Evolutionary conservation across 2,329 filamentous ascomycete species (phyloP).

Genomic region (Aspergillus transmontanensis): DNA sequence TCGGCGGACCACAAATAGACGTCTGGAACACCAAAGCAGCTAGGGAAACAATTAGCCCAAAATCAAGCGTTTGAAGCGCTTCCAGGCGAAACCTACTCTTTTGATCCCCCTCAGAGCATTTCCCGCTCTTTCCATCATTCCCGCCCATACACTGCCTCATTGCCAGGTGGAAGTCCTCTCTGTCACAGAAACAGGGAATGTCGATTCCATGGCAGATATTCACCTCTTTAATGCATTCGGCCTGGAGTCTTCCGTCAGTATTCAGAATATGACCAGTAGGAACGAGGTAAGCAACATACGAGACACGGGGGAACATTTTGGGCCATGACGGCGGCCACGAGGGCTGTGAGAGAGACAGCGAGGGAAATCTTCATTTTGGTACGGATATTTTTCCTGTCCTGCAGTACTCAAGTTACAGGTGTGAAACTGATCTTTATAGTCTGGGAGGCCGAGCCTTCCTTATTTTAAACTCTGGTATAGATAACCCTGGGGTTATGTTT

Average conservation of each 20-base stretch:
- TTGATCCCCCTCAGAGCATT: not conserved
- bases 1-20: not conserved
- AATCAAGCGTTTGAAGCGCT: not conserved
- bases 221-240: not conserved
- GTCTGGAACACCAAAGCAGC: not conserved
- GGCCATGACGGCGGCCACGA: not conserved
- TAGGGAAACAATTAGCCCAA: not conserved
- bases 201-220: not conserved
- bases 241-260: not conserved
- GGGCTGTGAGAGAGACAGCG: not conserved
- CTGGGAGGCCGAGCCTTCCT: not conserved
- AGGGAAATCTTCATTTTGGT: not conserved
- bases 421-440: not conserved
- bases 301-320: not conserved
- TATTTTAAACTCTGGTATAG: not conserved
- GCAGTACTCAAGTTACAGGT: not conserved
- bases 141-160: not conserved
- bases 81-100: not conserved
- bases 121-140: not conserved
- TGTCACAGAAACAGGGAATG: not conserved
- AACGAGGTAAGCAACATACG: not conserved
- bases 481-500: not conserved
- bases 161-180: not conserved
- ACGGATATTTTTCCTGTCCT: not conserved
- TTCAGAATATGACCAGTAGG: too few relatives aligned